Evolutionary conservation across 2,329 filamentous ascomycete genomes (phyloP), one percentile per base, ranked within the genome.

Genomic region (Bipolaris cookei): DNA sequence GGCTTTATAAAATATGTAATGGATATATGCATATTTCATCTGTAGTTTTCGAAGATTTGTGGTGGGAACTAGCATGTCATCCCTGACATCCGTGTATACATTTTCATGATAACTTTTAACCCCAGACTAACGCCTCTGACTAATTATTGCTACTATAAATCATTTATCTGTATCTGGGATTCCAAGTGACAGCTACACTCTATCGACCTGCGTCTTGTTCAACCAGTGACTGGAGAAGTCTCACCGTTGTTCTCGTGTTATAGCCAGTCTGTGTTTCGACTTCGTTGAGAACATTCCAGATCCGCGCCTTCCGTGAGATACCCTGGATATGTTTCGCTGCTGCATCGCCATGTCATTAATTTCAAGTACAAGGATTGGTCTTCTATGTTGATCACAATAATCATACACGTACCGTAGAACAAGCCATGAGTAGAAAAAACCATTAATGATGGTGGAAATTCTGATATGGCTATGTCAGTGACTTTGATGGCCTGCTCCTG

Each of bases 261-360:
- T 74, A 74, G 13, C 72, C 71, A n/a, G 72, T 65, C 35, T 71
- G 61, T 43, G 52, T 62, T 35, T 75, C 69, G 13, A 75, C 69
- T 23, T 73, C 67, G 16, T 71, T 63, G 14, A 76, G 52, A 3
- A 74, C 62, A 20, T 65, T 69, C 72, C 72, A 76, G 14, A 75
- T 64, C 13, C 69, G 61, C 6, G 71, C 71, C 57, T 76, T 76
- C 5, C 65, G 66, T 4, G 66, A 69, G 25, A 75, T 63, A 1
- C 68, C 69, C 11, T 70, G 45, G 16, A 75, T 76, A 25, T 75
- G 71, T 53, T 75, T 75, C 7, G 69, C 72, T n/a, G 72, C 70
- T 73, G 28, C 3, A 49, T 18, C 6, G n/a, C 6, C 16, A 8
- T 21, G 37, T 18, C n/a, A 14, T 60, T 6, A 56, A 53, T 20